Percentiles rank a stretch among this genome's conserved stretches.
phyloP scores from a whole-genome alignment of 768 basidiomycete genomes.

The Mycena amicta region DNA sequence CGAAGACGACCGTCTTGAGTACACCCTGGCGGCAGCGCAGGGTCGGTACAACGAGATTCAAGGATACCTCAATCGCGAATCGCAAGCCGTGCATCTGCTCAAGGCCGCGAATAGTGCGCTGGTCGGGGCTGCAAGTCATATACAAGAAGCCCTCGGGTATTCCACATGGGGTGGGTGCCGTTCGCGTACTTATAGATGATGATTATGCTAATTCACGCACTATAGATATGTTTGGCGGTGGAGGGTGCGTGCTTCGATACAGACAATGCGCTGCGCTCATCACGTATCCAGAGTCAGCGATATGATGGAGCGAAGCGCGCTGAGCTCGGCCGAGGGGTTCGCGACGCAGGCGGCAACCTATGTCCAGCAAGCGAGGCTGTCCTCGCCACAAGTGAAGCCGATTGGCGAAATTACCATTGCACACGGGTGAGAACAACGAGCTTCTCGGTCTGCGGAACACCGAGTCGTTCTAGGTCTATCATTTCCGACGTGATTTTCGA shows the following conservation, averaged over 20 bases:
- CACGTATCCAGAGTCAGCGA: too few species aligned
- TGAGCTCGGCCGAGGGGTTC: conserved; percentile 37
- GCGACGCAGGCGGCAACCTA: conserved; percentile 38
- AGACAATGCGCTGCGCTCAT: too few species aligned
- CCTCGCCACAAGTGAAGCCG: conserved; percentile 39
- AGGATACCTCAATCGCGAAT: conserved; percentile 39
- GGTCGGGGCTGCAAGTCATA: conserved; percentile 32
- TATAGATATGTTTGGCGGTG: conserved; percentile 46
- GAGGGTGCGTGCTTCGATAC: too few species aligned
- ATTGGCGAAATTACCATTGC: conserved; percentile 41
- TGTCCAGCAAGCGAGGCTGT: conserved; percentile 40
- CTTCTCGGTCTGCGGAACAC: background rate
- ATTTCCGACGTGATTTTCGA: conserved; percentile 46
- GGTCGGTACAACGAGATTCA: conserved; percentile 39
- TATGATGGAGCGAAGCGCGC: conserved; percentile 44
- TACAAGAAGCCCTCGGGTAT: conserved; percentile 41
- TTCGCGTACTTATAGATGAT: background rate
- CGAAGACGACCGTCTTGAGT: conserved; percentile 47
- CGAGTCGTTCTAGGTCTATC: conserved; percentile 33
- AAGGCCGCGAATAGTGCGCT: conserved; percentile 39
- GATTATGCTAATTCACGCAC: background rate
- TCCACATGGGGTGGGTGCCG: conserved; percentile 41
- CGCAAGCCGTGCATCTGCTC: conserved; percentile 42
- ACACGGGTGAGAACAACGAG: conserved; percentile 33
- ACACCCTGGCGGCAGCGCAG: conserved; percentile 36